Conservation (phyloP, 2,329 filamentous ascomycete genomes). For the Fusarium luffae region DNA sequence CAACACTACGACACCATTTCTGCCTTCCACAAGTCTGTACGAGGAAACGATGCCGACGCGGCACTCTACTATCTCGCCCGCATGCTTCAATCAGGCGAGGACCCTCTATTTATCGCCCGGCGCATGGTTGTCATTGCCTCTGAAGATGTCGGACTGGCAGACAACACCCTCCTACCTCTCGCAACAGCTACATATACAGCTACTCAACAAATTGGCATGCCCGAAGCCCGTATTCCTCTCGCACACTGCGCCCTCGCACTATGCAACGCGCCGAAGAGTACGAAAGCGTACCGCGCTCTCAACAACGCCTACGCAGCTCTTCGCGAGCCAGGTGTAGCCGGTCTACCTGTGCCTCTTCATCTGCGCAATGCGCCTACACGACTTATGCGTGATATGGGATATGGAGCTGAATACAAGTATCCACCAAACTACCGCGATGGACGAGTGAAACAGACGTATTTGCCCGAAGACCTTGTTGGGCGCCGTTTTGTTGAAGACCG, state of each 20-base stretch:
- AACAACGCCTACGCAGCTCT: constrained; percentile 84
- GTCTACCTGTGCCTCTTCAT: constrained; percentile 85
- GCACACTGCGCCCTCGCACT: constrained; percentile 88
- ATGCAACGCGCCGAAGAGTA: constrained; percentile 84
- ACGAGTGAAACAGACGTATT: constrained; percentile 84
- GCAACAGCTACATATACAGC: constrained; percentile 89
- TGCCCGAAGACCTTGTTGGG: constrained; percentile 80
- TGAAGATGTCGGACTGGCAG: constrained; percentile 92
- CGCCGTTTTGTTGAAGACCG: constrained; percentile 80
- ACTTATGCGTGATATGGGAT: constrained; percentile 92
- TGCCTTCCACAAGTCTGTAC: constrained; percentile 94
- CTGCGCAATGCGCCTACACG: constrained; percentile 91
- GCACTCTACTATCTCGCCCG: constrained; percentile 93
- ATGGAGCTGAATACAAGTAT: constrained; percentile 94
- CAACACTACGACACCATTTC: constrained; percentile 98
- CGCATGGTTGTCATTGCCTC: constrained; percentile 95
- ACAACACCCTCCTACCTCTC: constrained; percentile 83
- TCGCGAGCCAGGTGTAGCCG: constrained; percentile 83
- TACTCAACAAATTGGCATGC: constrained; percentile 92
- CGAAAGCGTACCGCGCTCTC: constrained; percentile 83
- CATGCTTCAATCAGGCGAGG: constrained; percentile 96
- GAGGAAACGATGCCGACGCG: constrained; percentile 87
- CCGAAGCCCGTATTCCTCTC: constrained; percentile 91
- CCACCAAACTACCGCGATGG: constrained; percentile 91
- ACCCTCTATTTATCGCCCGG: constrained; percentile 90